phyloP scores from a whole-genome alignment of 73 alveolate species.

The Tetrahymena elliotti region DNA sequence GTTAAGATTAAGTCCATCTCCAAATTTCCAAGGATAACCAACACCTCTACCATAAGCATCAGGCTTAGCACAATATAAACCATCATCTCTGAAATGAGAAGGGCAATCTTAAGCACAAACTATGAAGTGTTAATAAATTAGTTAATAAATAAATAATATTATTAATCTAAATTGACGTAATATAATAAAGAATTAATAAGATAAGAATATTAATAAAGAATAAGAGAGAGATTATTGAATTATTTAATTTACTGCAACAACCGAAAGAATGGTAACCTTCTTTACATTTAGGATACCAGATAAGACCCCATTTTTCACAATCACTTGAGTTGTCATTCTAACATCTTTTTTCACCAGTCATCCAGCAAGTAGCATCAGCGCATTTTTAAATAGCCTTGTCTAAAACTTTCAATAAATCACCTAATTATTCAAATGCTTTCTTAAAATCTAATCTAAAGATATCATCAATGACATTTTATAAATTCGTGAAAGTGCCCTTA shows the following conservation, averaged over 20 bases:
- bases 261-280: constrained; percentile 36
- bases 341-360: background rate
- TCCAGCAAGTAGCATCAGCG: background rate
- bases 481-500: background rate
- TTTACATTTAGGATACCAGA: constrained; percentile 32
- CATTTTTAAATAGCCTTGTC: background rate
- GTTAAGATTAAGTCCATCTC: background rate
- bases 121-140: background rate
- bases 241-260: background rate
- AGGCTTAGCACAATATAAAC: constrained; percentile 34
- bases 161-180: background rate
- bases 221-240: background rate
- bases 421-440: background rate
- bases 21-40: constrained; percentile 16
- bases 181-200: background rate
- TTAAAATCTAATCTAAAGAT: background rate
- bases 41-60: constrained; percentile 44
- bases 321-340: constrained; percentile 9
- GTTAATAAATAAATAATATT: background rate
- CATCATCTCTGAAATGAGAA: constrained; percentile 28
- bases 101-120: constrained; percentile 47
- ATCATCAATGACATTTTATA: background rate
- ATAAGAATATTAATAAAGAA: background rate
- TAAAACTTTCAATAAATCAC: background rate
- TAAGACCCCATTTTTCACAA: constrained; percentile 36